Conservation (phyloP, 1,284 basidiomycete species). For the Cystobasidium pallidum region DNA sequence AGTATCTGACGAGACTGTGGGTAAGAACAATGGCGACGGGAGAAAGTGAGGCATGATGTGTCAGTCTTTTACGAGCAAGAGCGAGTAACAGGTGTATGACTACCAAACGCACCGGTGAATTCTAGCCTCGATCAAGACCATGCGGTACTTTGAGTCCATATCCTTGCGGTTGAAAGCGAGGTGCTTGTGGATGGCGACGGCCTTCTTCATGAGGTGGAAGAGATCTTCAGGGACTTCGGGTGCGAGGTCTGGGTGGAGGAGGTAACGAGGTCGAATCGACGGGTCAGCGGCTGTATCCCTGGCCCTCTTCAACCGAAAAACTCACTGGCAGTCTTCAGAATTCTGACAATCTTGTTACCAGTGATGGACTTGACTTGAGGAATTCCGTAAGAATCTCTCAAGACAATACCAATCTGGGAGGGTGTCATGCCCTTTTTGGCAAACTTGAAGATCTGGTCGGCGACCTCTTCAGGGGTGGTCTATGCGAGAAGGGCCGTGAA, state of each 20-base stretch:
- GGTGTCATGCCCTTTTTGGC: constrained; percentile 97
- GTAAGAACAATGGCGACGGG: no score
- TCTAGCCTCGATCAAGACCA: constrained; percentile 86
- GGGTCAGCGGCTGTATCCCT: no score
- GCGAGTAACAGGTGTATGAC: background rate
- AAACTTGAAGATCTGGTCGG: constrained; percentile 95
- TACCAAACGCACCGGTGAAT: constrained; percentile 79
- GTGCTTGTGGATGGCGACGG: constrained; percentile 98
- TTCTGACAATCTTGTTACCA: constrained; percentile 98
- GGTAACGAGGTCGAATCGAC: background rate
- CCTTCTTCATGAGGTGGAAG: constrained; percentile 99
- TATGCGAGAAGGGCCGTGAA: constrained; percentile 56
- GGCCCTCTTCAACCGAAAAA: constrained; percentile 44
- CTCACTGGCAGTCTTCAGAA: constrained; percentile 92
- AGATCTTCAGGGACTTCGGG: constrained; percentile 99
- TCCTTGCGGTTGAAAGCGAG: constrained; percentile 98
- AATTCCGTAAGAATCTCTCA: constrained; percentile 97
- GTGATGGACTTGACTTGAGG: constrained; percentile 96
- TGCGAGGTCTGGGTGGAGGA: constrained; percentile 73
- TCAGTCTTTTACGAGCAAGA: background rate
- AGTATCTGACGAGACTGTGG: constrained; percentile 75
- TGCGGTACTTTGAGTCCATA: constrained; percentile 90
- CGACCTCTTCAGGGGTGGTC: constrained; percentile 91
- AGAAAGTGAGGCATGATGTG: no score
- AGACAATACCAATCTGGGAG: constrained; percentile 96